Percentiles rank a stretch among this genome's conserved stretches.
phyloP scores from a whole-genome alignment of 73 alveolate species.

The Uronychia binucleata region DNA sequence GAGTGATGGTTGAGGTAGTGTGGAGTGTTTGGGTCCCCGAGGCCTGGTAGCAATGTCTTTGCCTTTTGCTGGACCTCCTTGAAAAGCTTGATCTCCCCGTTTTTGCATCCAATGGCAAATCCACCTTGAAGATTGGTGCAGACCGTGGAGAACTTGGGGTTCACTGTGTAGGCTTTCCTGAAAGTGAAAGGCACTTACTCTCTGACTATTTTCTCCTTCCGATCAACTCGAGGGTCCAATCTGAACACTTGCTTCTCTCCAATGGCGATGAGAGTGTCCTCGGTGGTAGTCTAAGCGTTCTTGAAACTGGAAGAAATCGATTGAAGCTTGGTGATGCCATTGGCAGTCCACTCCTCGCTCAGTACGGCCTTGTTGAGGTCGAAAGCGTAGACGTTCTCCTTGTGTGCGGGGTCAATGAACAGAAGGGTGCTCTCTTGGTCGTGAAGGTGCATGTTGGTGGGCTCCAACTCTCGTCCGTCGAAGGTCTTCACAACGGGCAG shows the following conservation, averaged over 20 bases:
- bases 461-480: constrained; percentile 8
- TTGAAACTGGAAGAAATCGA: not conserved
- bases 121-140: constrained; percentile 23
- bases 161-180: constrained; percentile 22
- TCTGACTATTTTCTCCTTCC: constrained; percentile 7
- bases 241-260: constrained; percentile 13
- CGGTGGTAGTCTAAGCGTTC: constrained; percentile 12
- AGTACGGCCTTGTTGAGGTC: constrained; percentile 39
- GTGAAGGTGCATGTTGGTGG: constrained; percentile 21
- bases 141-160: constrained; percentile 4
- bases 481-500: constrained; percentile 17
- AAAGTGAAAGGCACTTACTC: not conserved
- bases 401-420: constrained; percentile 13
- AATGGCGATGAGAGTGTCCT: constrained; percentile 10
- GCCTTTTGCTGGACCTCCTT: constrained; percentile 43
- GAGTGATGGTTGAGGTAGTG: no score
- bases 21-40: constrained; percentile 38
- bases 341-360: constrained; percentile 15
- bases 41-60: constrained; percentile 50
- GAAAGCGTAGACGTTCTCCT: constrained; percentile 1
- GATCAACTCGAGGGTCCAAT: constrained; percentile 34
- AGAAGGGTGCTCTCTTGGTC: constrained; percentile 16
- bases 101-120: constrained; percentile 34
- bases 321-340: constrained; percentile 7
- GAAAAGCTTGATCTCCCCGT: constrained; percentile 38